Conservation (phyloP, 768 basidiomycete species). For the Leccinellum rugosiceps region DNA sequence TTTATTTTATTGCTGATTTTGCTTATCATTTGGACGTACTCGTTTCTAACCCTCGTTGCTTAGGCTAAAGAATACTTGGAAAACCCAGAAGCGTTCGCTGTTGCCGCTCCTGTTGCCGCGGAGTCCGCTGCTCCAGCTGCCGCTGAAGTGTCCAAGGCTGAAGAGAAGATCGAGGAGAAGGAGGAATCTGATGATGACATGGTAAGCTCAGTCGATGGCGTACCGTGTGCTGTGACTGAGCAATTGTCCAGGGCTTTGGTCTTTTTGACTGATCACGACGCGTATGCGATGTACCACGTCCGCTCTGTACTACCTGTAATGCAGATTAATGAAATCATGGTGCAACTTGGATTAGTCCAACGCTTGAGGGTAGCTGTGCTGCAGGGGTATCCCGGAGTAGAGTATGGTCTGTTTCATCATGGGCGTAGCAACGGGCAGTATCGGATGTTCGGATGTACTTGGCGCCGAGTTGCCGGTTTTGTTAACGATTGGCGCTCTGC, state of each 20-base stretch:
- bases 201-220: constrained; percentile 42
- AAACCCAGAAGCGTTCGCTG: constrained; percentile 98
- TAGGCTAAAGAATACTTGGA: constrained; percentile 95
- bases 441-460: constrained; percentile 1
- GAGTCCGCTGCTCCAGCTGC: constrained; percentile 50
- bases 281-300: constrained; percentile 14
- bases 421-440: too few species aligned
- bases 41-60: constrained; percentile 7
- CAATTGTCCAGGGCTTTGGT: constrained; percentile 73
- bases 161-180: constrained; percentile 80
- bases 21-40: background rate
- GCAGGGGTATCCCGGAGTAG: constrained; percentile 9
- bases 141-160: constrained; percentile 54
- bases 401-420: too few species aligned
- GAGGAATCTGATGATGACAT: constrained; percentile 88
- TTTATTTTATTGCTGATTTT: constrained; percentile 28
- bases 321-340: constrained; percentile 15
- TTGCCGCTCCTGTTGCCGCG: constrained; percentile 63
- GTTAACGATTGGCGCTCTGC: background rate
- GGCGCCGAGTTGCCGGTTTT: background rate
- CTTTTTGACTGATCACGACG: constrained; percentile 68
- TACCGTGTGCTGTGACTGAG: background rate
- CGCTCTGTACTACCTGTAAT: constrained; percentile 20
- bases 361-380: background rate
- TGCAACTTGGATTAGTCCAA: constrained; percentile 5